Conservation (phyloP, 2,329 filamentous ascomycete genomes). For the Ceratocystis diversiconidia region DNA sequence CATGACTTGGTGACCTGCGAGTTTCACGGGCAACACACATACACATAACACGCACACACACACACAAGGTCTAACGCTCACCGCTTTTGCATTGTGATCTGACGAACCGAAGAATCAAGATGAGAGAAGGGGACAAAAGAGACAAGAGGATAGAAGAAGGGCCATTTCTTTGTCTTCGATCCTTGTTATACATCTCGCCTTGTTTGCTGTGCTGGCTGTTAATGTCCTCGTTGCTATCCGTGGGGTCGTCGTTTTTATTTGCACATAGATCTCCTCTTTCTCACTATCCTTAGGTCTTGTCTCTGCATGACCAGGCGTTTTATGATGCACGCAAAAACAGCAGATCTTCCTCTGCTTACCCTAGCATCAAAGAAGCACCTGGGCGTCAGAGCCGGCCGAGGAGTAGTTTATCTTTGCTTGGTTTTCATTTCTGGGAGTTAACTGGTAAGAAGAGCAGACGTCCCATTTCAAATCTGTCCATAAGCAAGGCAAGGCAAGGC, state of each 20-base stretch:
- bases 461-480: no score
- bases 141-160: background rate
- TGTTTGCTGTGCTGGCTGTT: background rate
- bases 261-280: background rate
- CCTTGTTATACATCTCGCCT: background rate
- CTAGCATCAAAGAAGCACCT: no score
- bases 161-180: background rate
- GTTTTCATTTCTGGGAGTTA: background rate
- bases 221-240: background rate
- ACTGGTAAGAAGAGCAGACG: background rate
- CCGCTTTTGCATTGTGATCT: constrained; percentile 5
- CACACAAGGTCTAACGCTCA: constrained; percentile 1
- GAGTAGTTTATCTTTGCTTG: background rate
- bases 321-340: background rate
- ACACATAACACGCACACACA: no score
- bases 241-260: background rate
- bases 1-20: background rate
- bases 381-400: background rate
- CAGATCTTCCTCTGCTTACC: background rate
- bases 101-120: background rate
- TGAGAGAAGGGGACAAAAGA: background rate
- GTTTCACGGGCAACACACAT: constrained; percentile 5
- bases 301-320: background rate
- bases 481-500: background rate
- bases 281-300: background rate